phyloP scores from a whole-genome alignment of 2,329 filamentous ascomycete species.

The Xylariaceae sp. region DNA sequence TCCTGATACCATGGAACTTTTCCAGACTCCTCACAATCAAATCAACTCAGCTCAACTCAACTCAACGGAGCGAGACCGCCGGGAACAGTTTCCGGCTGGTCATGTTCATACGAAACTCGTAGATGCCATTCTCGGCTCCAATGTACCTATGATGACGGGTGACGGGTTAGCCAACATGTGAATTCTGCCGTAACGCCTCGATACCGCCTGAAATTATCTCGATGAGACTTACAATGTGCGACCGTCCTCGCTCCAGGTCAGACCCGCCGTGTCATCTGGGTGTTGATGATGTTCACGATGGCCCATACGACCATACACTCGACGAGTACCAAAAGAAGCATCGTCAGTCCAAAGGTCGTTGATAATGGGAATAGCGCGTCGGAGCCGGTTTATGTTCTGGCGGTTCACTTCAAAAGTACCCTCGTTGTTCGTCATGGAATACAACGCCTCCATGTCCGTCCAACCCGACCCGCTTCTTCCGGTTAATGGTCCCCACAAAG shows the following conservation, averaged over 20 bases:
- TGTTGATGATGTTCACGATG: slow-evolving; percentile 40
- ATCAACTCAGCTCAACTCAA: slow-evolving; percentile 30
- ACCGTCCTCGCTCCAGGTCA: slow-evolving; percentile 59
- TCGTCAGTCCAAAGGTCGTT: slow-evolving; percentile 33
- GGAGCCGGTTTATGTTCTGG: slow-evolving; percentile 26
- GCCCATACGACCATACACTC: slow-evolving; percentile 27
- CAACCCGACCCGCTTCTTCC: slow-evolving; percentile 33
- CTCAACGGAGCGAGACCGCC: slow-evolving; percentile 48
- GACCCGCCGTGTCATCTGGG: slow-evolving; percentile 55
- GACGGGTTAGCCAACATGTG: slow-evolving; percentile 10
- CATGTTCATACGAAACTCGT: slow-evolving; percentile 65
- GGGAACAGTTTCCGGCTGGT: slow-evolving; percentile 55
- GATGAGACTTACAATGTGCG: slow-evolving; percentile 51
- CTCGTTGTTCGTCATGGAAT: slow-evolving; percentile 33
- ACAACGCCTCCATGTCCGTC: slow-evolving; percentile 41
- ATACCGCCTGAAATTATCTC: not conserved
- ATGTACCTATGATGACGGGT: slow-evolving; percentile 44
- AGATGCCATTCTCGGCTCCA: slow-evolving; percentile 67
- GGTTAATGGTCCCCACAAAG: slow-evolving; percentile 23
- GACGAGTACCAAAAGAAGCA: slow-evolving; percentile 23
- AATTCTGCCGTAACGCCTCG: no score
- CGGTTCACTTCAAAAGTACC: slow-evolving; percentile 27
- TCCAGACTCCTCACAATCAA: not conserved
- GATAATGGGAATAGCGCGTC: slow-evolving; percentile 29
- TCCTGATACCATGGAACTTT: slow-evolving; percentile 11